phyloP scores from a whole-genome alignment of 306 rosid genomes.

The Parietaria judaica region DNA sequence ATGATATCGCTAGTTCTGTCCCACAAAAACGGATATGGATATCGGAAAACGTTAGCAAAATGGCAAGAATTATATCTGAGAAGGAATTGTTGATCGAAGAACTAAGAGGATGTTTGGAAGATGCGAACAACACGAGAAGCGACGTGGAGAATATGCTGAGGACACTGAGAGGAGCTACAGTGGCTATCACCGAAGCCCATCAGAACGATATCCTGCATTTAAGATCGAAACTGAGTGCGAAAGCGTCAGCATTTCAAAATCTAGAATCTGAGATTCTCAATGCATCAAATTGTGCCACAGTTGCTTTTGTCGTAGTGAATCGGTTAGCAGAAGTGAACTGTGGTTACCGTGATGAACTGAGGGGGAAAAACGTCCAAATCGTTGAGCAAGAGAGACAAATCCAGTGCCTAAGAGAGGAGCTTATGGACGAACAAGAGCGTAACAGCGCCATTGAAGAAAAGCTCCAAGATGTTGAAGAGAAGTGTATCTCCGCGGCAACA shows the following conservation, averaged over 20 bases:
- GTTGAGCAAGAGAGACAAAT: constrained; percentile 41
- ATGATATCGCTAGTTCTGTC: constrained; percentile 53
- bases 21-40: constrained; percentile 88
- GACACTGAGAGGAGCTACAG: constrained; percentile 78
- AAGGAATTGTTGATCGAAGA: constrained; percentile 77
- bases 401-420: constrained; percentile 36
- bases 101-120: constrained; percentile 69
- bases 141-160: constrained; percentile 83
- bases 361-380: constrained; percentile 2
- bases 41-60: constrained; percentile 71
- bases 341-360: constrained; percentile 37
- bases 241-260: constrained; percentile 29
- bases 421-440: constrained; percentile 49
- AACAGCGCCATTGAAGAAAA: constrained; percentile 42
- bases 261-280: constrained; percentile 41
- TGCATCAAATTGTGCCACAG: constrained; percentile 66
- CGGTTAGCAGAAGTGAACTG: constrained; percentile 59
- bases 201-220: constrained; percentile 53
- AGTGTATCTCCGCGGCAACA: constrained; percentile 49
- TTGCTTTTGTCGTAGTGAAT: constrained; percentile 61
- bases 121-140: constrained; percentile 72
- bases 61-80: constrained; percentile 52
- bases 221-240: constrained; percentile 40
- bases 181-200: constrained; percentile 76
- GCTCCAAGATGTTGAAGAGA: constrained; percentile 53